Base-by-base conservation (phyloP, 1,284 basidiomycete species). In the Heterobasidion occidentale region DNA sequence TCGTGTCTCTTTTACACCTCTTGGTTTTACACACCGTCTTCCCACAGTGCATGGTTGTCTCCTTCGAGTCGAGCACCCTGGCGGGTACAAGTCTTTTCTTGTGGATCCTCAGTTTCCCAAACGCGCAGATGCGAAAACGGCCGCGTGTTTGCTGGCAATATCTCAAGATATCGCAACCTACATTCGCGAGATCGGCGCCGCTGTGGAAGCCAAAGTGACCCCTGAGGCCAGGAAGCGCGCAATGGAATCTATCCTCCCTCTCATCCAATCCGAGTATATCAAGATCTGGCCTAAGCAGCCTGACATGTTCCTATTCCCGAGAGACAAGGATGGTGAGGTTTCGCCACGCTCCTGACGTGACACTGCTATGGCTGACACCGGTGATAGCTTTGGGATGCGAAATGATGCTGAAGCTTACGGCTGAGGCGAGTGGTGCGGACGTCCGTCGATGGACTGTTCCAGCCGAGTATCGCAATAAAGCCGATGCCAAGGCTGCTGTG, bases 81-180 rank as follows among this genome's bases (percentile, higher is more conserved):
- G 66, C 4, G 75, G 79, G 58, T 76, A 74, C 34, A 74, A 69
- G 50, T 79, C 80, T 0, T 88, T 76, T 61, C 65, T 88, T 5
- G 81, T 83, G 20, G 83, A 86, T 19, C 69, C 80, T 0, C 71
- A 71, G 9, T 87, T 86, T 59, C 60, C 71, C 2, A 84, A 80
- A 61, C 77, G 80, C 2, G 68, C 70, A 0, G 85, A 87, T 54
- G 85, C 85, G 14, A 86, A 83, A 65, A 71, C 75, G 0, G 86
- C 85, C 0, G 86, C 79, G 2, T 81, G 77, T 60, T 66, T 88
- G 20, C 70, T 78, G 17, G 85, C 84, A 0, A 78, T 88, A 64
- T 80, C 81, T 2, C 75, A 80, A 59, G 80, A 80, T 6, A 70
- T 82, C 5, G 80, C 78, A 4, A 65, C 74, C n/a, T 81, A 81